phyloP scores from a whole-genome alignment of 2,329 filamentous ascomycete species.

The Ceratocystis ficicola region DNA sequence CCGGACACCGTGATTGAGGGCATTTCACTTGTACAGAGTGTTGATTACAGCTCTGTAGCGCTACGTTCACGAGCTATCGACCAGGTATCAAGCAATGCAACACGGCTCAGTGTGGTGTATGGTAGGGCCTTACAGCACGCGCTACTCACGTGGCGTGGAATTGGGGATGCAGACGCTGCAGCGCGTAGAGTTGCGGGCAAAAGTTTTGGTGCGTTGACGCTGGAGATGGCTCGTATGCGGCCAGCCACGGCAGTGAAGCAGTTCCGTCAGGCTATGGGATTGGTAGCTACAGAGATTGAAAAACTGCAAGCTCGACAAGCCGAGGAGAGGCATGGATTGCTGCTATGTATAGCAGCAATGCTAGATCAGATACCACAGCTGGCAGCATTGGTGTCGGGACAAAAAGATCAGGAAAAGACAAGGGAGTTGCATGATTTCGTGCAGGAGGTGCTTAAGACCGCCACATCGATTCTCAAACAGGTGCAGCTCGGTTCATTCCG shows the following conservation, averaged over 20 bases:
- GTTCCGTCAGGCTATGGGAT: conserved; percentile 31
- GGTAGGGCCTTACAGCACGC: conserved; percentile 58
- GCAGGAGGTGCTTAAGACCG: not conserved
- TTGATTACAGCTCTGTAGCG: conserved; percentile 89
- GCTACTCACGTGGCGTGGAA: conserved; percentile 73
- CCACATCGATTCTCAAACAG: conserved; percentile 26
- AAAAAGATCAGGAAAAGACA: not conserved
- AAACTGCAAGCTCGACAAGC: conserved; percentile 45
- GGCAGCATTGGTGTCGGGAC: conserved; percentile 28
- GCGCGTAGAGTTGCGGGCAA: conserved; percentile 61
- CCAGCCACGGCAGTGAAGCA: conserved; percentile 24
- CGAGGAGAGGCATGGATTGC: conserved; percentile 56
- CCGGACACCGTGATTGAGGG: conserved; percentile 72
- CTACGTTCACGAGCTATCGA: conserved; percentile 71
- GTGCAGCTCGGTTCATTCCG: conserved; percentile 37
- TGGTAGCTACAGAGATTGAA: conserved; percentile 36
- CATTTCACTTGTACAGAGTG: conserved; percentile 73
- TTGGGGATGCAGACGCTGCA: conserved; percentile 63
- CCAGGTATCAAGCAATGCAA: conserved; percentile 59
- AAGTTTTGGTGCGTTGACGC: conserved; percentile 52
- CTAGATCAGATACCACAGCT: conserved; percentile 37
- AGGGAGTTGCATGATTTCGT: not conserved
- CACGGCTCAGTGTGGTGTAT: conserved; percentile 54
- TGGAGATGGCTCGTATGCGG: conserved; percentile 30
- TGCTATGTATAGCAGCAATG: conserved; percentile 49